Evolutionary conservation across 2,329 filamentous ascomycete genomes (phyloP), one percentile per base, ranked within the genome.

Genomic region (Daldinia sp.): DNA sequence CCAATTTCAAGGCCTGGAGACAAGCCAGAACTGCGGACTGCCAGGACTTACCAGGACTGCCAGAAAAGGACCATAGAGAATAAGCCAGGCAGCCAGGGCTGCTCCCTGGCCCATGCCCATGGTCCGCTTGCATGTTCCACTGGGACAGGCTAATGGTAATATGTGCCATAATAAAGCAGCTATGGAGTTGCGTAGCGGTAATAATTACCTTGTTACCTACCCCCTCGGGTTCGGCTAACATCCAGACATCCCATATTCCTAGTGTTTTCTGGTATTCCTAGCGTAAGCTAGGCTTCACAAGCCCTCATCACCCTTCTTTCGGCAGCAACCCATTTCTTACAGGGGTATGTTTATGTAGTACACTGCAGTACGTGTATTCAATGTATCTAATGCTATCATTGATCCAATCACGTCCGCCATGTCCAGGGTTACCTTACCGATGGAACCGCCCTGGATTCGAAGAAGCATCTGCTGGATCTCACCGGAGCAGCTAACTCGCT

Each of bases 391-490:
- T 62, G 49, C 62, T 41, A 66, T 58, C 62, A 63, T 69, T 61
- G 61, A 64, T 30, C 71, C 71, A 71, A 68, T 70, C 64, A 69
- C 63, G 58, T 68, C 67, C 58, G 49, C 43, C 51, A 34, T 52
- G 55, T 63, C 68, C 62, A 71, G 71, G 70, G 72, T 68, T 74
- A 72, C 71, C 73, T 70, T 70, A 70, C 70, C 67, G 68, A 74
- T 72, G 73, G 72, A 73, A 74, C 72, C 69, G 70, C 67, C 66
- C 68, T 65, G 68, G 68, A 69, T 67, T 70, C 66, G 63, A 66
- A 71, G 63, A 66, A 71, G 64, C 69, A 65, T 72, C 66, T 67
- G 61, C 71, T 72, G 70, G 66, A 68, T 72, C 64, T 63, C 72
- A 70, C 72, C 70, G 70, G 70, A 70, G 70, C 60, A 66, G 66